Evolutionary conservation across 257 asterid genomes (phyloP), one percentile per base, ranked within the genome.

Genomic region (Coffea eugenioides): DNA sequence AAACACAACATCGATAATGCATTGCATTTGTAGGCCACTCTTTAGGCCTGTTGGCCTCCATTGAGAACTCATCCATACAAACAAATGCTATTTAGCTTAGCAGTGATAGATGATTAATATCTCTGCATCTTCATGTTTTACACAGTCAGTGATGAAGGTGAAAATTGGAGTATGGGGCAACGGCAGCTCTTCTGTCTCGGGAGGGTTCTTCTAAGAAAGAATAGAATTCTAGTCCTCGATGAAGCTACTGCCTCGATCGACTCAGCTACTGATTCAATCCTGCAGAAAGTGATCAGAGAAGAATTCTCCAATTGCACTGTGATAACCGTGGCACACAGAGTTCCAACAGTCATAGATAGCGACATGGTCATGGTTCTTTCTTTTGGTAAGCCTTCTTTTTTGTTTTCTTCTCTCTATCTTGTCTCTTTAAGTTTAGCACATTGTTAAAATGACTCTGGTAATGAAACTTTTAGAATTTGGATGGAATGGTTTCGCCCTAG

Each of bases 231-330:
- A 52, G 96, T 94, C 69, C 92, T 91, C 18, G 98, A 94, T 21
- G 98, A 94, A 87, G 98, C 97, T 69, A 92, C 98, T 0, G 98
- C 98, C 56, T 94, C 98, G 0, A 94, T 94, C 7, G 98, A 94
- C 88, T 91, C 93, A 0, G 82, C 93, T 3, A 94, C 98, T 1
- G 98, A 94, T 80, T 85, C 94, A 52, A 87, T 90, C 34, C 66
- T 94, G 75, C 98, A 94, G 90, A 90, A 72, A 80, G 87, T 90
- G 15, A 94, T 94, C 45, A 88, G 98, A 66, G 84, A 88, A 81
- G 95, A 94, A 77, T 94, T 94, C 84, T 88, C 87, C 1, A 79
- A 88, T 23, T 88, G 97, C 71, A 92, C 93, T 0, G 97, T 94
- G 1, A 80, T 94, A 67, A 92, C 95, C 0, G 95, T 90, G 71